A percentile compares a stretch with the other conserved stretches of the same genome.
Conservation (phyloP, 108 stramenopile genomes). For the Aurantiochytrium sp. region DNA sequence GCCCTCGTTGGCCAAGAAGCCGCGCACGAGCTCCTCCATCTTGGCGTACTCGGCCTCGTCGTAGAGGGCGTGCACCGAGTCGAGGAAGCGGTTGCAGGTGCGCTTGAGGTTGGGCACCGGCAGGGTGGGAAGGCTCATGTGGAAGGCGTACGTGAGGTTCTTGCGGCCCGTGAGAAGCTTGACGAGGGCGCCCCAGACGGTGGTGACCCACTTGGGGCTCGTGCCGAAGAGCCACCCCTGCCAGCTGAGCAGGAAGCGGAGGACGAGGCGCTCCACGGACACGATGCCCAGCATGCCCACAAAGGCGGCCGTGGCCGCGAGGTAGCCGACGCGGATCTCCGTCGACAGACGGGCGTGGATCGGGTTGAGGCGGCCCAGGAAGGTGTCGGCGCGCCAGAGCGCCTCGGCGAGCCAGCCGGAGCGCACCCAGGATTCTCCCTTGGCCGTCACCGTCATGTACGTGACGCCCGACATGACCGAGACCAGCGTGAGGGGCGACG, state of each 20-base stretch:
- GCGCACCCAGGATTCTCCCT: constrained; percentile 32
- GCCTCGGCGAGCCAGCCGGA: constrained; percentile 33
- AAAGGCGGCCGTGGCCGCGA: constrained; percentile 32
- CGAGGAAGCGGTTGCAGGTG: neutral
- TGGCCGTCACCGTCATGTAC: neutral
- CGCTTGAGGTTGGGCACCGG: constrained; percentile 31
- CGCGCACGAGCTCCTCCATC: neutral
- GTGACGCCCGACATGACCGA: constrained; percentile 11
- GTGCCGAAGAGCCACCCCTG: constrained; percentile 28
- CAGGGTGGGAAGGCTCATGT: constrained; percentile 11
- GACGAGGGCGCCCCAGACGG: neutral
- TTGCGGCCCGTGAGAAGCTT: constrained; percentile 14
- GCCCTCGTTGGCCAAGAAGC: constrained; percentile 36
- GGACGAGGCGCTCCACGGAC: neutral
- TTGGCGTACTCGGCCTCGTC: neutral
- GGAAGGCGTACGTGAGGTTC: constrained; percentile 32
- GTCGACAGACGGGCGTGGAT: neutral
- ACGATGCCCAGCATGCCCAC: constrained; percentile 33
- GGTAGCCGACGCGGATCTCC: neutral
- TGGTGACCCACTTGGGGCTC: neutral
- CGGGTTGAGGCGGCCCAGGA: neutral
- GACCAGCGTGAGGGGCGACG: neutral
- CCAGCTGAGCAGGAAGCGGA: constrained; percentile 29
- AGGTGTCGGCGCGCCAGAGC: constrained; percentile 9
- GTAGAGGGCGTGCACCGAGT: neutral